Evolutionary conservation across 805 yeast genomes (phyloP).

Genomic region (Candida awuae): DNA sequence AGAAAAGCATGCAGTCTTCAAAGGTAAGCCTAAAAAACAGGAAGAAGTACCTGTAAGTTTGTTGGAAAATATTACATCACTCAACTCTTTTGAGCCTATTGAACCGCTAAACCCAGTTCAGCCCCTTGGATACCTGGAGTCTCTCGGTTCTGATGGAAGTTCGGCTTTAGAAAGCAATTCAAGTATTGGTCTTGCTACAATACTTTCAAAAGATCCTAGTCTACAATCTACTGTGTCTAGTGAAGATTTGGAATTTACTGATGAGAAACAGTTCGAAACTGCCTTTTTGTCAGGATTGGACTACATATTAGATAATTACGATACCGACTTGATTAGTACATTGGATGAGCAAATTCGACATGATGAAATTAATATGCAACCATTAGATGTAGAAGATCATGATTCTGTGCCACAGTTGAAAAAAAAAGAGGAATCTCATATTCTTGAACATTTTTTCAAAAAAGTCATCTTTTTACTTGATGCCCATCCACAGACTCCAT

Average conservation of each 20-base stretch:
- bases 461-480: conserved; percentile 45
- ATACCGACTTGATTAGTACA: conserved; percentile 5
- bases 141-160: too few relatives aligned
- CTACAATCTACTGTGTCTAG: too few relatives aligned
- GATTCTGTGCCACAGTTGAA: conserved; percentile 14
- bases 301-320: conserved; percentile 20
- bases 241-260: conserved; percentile 15
- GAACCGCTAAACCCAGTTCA: too few relatives aligned
- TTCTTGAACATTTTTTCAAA: conserved; percentile 49
- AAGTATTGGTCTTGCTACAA: too few relatives aligned
- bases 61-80: too few relatives aligned
- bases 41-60: background rate
- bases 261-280: conserved; percentile 24
- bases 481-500: conserved; percentile 53
- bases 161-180: too few relatives aligned
- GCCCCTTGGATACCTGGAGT: too few relatives aligned
- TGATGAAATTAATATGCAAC: background rate
- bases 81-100: too few relatives aligned
- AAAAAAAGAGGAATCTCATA: conserved; percentile 41
- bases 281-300: conserved; percentile 28
- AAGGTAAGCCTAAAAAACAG: conserved; percentile 14
- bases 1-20: conserved; percentile 4
- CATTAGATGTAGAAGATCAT: conserved; percentile 13
- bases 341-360: conserved; percentile 5
- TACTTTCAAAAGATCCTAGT: too few relatives aligned